A percentile compares a stretch with the other conserved stretches of the same genome.
phyloP scores from a whole-genome alignment of 192 early-diverging fungal genomes.

The Diversispora epigaea region DNA sequence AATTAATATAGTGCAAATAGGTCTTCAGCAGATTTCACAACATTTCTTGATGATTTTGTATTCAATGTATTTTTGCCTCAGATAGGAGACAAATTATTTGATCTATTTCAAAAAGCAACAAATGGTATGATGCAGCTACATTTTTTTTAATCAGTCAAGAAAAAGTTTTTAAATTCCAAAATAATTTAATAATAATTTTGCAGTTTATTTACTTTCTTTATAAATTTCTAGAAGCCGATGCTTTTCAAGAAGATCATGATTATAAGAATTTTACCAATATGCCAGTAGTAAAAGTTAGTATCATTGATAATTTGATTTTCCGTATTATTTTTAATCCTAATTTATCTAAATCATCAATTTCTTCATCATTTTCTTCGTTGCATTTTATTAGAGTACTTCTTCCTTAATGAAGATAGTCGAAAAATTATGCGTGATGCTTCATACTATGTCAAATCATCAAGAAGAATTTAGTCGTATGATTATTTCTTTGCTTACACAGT shows the following conservation, averaged over 20 bases:
- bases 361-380: background rate
- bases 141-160: background rate
- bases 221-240: slow-evolving; percentile 40
- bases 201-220: background rate
- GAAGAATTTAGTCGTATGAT: slow-evolving; percentile 71
- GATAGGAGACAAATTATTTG: slow-evolving; percentile 80
- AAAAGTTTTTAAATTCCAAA: background rate
- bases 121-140: slow-evolving; percentile 55
- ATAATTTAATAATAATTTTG: background rate
- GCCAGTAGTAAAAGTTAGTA: slow-evolving; percentile 68
- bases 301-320: background rate
- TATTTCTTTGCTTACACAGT: slow-evolving; percentile 63
- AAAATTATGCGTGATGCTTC: slow-evolving; percentile 61
- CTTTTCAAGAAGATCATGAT: slow-evolving; percentile 50
- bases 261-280: slow-evolving; percentile 56
- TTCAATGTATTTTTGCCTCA: slow-evolving; percentile 79
- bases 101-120: slow-evolving; percentile 65
- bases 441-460: slow-evolving; percentile 65
- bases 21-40: slow-evolving; percentile 53
- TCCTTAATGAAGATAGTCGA: slow-evolving; percentile 61
- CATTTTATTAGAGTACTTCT: slow-evolving; percentile 56
- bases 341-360: background rate
- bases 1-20: slow-evolving; percentile 31
- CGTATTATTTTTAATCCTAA: background rate
- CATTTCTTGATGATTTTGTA: slow-evolving; percentile 77